Evolutionary conservation across 148 eudicot genomes (phyloP), one percentile per base, ranked within the genome.

Genomic region (Beta vulgaris): DNA sequence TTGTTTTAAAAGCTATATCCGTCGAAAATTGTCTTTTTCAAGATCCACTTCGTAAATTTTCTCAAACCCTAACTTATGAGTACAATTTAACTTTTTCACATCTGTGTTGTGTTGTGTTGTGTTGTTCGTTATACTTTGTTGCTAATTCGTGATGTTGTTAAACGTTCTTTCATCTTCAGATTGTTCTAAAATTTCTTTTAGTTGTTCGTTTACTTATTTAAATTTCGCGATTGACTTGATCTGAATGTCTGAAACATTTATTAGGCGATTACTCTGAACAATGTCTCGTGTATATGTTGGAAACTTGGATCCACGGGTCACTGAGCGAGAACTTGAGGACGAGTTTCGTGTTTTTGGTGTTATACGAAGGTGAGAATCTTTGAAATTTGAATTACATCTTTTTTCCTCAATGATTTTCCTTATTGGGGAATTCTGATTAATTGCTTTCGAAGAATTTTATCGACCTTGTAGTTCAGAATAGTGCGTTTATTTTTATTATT

Each of bases 221-320:
- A 46, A 14, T 21, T 46, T 46, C 4, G 21, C 51, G 0, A 46
- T 46, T 46, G 18, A 46, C 6, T 51, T 51, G 25, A 51, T 51
- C 25, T 51, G 26, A 51, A 25, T 2, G 23, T 49, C 0, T 32
- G 14, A 6, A 39, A 62, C 53, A 69, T 37, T 1, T 12, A 9
- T 35, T 39, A 65, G 69, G 69, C 18, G 18, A 39, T 71, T 8
- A 73, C 35, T 29, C 21, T 72, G 34, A 36, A 85, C 44, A 74
- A 93, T 93, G 98, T 86, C 97, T 65, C 86, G 94, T 48, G 97
- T 93, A 1, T 93, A 91, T 49, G 88, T 93, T 32, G 98, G 98
- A 40, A 91, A 93, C 77, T 72, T 93, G 84, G 97, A 93, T 80
- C 93, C 93, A 12, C 80, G 92, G 11, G 97, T 93, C 21, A 66